Conservation (phyloP, 2,329 filamentous ascomycete genomes). For the Sclerotinia glacialis region DNA sequence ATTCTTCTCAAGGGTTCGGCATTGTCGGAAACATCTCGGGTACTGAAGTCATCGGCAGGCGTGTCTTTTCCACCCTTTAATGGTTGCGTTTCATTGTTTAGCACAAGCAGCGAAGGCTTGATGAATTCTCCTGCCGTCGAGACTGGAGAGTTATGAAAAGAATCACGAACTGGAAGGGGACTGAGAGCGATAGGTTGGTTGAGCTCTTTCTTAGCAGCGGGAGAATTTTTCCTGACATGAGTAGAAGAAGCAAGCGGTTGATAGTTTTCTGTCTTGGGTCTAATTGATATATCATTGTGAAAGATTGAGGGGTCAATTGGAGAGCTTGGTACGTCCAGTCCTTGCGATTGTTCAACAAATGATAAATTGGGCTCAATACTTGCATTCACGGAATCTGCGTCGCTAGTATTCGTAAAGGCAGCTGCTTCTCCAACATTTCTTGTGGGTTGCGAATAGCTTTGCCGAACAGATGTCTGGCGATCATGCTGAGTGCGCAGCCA, state of each 20-base stretch:
- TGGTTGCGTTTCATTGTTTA: background rate
- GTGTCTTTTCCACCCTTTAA: background rate
- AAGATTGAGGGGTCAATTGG: background rate
- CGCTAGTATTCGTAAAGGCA: background rate
- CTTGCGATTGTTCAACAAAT: background rate
- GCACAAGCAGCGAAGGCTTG: too few species aligned
- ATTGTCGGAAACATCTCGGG: background rate
- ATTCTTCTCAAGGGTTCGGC: constrained; percentile 28
- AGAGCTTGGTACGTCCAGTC: background rate
- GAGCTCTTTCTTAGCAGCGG: background rate
- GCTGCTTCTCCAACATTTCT: background rate
- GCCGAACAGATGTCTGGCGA: constrained; percentile 9
- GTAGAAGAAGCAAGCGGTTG: background rate
- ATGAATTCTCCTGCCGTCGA: background rate
- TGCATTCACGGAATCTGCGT: background rate
- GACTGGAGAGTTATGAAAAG: background rate
- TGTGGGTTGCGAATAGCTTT: background rate
- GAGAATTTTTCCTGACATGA: background rate
- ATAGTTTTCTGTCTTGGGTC: background rate
- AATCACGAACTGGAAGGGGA: background rate
- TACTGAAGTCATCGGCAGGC: background rate
- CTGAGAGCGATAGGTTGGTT: background rate
- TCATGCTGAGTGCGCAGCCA: constrained; percentile 34
- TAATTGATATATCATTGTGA: background rate
- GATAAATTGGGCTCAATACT: background rate